Evolutionary conservation across 169 alveolate species (phyloP).

Genomic region (Cryptosporidium sp.): DNA sequence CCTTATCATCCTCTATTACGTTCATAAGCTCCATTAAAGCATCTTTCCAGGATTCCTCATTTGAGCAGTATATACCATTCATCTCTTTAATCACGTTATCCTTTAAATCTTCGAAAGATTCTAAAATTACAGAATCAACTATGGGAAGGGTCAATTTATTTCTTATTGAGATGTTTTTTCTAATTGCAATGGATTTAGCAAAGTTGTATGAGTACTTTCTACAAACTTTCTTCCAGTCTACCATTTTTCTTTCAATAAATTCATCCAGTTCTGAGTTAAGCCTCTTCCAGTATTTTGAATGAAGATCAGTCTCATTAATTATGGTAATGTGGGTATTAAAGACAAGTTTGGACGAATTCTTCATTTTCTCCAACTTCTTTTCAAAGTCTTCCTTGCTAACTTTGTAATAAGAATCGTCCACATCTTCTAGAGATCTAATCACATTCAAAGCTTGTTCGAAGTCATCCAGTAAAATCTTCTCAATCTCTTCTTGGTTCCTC

Average conservation of each 20-base stretch:
- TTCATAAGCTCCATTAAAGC: conserved; percentile 30
- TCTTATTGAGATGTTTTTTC: conserved; percentile 46
- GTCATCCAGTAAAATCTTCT: conserved; percentile 20
- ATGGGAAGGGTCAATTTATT: conserved; percentile 46
- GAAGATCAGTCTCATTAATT: conserved; percentile 10
- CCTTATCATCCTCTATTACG: conserved; percentile 57
- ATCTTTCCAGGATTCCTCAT: conserved; percentile 52
- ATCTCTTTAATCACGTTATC: conserved; percentile 24
- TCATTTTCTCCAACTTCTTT: conserved; percentile 21
- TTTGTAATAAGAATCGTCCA: conserved; percentile 30
- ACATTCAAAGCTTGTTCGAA: conserved; percentile 8
- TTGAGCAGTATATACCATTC: conserved; percentile 43
- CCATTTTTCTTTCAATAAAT: not conserved
- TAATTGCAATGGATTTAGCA: conserved; percentile 45
- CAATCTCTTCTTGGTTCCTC: conserved; percentile 35
- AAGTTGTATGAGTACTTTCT: conserved; percentile 17
- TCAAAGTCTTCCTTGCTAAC: conserved; percentile 28
- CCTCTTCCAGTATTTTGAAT: not conserved
- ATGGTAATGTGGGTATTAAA: conserved; percentile 23
- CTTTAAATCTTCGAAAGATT: conserved; percentile 3
- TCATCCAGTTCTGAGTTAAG: conserved; percentile 19
- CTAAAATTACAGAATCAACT: conserved; percentile 24
- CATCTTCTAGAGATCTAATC: not conserved
- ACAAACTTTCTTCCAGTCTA: conserved; percentile 24
- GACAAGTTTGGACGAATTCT: not conserved